Evolutionary conservation across 2,329 filamentous ascomycete species (phyloP).

Genomic region (Fusarium siculi): DNA sequence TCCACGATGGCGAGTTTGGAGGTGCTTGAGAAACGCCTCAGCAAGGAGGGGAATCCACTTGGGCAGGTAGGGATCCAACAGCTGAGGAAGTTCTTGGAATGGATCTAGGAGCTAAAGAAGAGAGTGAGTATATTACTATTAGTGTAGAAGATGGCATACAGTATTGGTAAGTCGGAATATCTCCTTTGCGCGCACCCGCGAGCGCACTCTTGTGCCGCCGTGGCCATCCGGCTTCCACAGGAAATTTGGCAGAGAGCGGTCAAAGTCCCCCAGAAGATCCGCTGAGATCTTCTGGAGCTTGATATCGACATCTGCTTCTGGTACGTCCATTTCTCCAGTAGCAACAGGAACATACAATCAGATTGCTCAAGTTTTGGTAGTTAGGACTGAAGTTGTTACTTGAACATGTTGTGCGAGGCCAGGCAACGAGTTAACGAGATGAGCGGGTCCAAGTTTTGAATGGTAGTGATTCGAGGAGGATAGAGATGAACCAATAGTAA

Average conservation of each 20-base stretch:
- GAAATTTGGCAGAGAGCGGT: constrained; percentile 62
- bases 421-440: constrained; percentile 23
- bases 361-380: background rate
- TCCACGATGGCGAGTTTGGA: constrained; percentile 59
- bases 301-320: constrained; percentile 69
- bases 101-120: constrained; percentile 72
- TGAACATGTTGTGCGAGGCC: background rate
- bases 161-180: constrained; percentile 58
- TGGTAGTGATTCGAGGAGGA: background rate
- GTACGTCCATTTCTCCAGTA: constrained; percentile 63
- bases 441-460: constrained; percentile 20
- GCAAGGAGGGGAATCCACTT: constrained; percentile 79
- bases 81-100: constrained; percentile 95
- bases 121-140: background rate
- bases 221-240: constrained; percentile 62
- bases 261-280: constrained; percentile 69
- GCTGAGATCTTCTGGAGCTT: constrained; percentile 70
- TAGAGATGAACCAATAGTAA: background rate
- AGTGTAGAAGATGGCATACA: constrained; percentile 47
- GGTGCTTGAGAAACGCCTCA: constrained; percentile 77
- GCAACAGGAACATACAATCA: background rate
- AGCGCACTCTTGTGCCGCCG: constrained; percentile 55
- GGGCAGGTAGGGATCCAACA: constrained; percentile 86
- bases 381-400: background rate
- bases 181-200: constrained; percentile 62